Evolutionary conservation across 495 filamentous ascomycete species (phyloP).

Genomic region (Penicillium dipodomyicola): DNA sequence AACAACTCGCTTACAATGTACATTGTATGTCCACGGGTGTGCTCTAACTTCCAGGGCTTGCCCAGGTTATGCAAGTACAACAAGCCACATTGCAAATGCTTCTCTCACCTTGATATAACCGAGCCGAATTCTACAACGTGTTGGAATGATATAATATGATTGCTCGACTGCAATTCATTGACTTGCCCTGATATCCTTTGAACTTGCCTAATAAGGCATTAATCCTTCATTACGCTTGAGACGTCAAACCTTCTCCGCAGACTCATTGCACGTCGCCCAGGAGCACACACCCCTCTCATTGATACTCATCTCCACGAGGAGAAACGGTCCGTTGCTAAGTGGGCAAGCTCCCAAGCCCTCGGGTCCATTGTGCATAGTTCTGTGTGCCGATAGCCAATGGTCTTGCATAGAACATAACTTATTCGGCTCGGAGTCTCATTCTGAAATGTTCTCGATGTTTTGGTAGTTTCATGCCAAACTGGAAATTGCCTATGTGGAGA

Average conservation of each 20-base stretch:
- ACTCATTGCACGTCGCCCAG: background rate
- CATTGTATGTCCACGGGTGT: background rate
- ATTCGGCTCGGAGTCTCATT: background rate
- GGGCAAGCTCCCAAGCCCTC: background rate
- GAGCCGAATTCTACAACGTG: background rate
- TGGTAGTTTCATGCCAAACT: background rate
- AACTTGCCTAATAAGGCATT: background rate
- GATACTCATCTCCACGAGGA: background rate
- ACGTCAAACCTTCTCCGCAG: background rate
- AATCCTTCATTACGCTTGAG: background rate
- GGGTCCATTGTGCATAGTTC: background rate
- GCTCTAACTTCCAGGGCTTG: background rate
- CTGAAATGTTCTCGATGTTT: background rate
- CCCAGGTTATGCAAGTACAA: background rate
- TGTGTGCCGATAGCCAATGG: background rate
- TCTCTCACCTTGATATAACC: background rate
- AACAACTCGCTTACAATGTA: background rate
- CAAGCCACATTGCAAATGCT: background rate
- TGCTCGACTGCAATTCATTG: background rate
- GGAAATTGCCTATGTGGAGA: background rate
- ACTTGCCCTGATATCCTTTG: background rate
- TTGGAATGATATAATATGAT: background rate
- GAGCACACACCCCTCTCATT: background rate
- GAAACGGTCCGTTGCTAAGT: constrained; percentile 2
- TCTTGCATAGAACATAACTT: background rate